phyloP scores from a whole-genome alignment of 2,329 filamentous ascomycete species.

The Talaromyces sp. region DNA sequence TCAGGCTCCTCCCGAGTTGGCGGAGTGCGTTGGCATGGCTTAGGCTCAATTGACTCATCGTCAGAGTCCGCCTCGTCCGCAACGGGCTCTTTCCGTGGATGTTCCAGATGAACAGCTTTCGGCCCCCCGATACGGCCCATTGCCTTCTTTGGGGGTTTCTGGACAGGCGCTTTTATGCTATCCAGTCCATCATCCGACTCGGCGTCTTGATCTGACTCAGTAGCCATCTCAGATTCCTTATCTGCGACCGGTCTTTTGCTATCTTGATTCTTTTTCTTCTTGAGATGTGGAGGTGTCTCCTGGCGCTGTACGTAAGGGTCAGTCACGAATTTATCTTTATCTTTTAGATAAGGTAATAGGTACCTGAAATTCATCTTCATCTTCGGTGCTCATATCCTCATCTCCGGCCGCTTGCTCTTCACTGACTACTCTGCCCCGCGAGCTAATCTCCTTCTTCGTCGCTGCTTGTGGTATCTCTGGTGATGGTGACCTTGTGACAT shows the following conservation, averaged over 20 bases:
- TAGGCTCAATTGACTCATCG: slow-evolving; percentile 4
- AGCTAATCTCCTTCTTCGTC: background rate
- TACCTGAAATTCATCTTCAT: slow-evolving; percentile 41
- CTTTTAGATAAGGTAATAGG: slow-evolving; percentile 5
- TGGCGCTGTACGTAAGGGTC: slow-evolving; percentile 31
- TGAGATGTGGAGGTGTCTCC: slow-evolving; percentile 36
- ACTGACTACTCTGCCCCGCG: background rate
- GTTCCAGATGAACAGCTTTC: slow-evolving; percentile 2
- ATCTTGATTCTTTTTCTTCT: slow-evolving; percentile 17
- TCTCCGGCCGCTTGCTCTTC: background rate
- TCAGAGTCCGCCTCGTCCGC: slow-evolving; percentile 21
- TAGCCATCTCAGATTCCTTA: slow-evolving; percentile 1
- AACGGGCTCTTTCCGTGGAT: slow-evolving; percentile 6
- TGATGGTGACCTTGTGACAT: background rate
- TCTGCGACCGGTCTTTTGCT: background rate
- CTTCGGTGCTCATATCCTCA: slow-evolving; percentile 28
- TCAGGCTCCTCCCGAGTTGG: background rate
- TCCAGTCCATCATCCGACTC: slow-evolving; percentile 6
- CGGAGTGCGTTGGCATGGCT: background rate
- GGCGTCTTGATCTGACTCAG: slow-evolving; percentile 12
- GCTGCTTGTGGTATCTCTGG: background rate
- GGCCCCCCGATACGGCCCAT: slow-evolving; percentile 24
- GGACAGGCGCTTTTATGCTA: background rate
- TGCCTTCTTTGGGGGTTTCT: slow-evolving; percentile 19
- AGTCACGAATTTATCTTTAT: background rate